Conservation (phyloP, 768 basidiomycete species). For the Hemileccinum impolitum region DNA sequence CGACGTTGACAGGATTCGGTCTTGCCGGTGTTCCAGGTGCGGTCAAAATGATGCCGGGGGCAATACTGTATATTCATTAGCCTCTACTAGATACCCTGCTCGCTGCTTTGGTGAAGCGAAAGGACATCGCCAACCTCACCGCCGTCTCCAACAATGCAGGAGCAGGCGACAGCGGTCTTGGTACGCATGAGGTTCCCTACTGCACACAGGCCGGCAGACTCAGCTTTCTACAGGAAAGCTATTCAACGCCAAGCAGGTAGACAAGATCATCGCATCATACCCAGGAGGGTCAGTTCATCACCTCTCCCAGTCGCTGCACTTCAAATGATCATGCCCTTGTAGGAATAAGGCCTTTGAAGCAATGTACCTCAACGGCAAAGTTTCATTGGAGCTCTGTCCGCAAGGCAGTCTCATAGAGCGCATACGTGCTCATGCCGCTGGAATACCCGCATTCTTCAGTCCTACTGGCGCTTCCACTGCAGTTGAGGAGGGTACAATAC, state of each 20-base stretch:
- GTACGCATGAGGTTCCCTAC: constrained; percentile 31
- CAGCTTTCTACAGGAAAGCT: constrained; percentile 53
- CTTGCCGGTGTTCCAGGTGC: constrained; percentile 83
- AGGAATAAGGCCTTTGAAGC: constrained; percentile 87
- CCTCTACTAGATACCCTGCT: constrained; percentile 69
- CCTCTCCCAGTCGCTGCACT: neutral
- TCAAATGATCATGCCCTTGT: constrained; percentile 1
- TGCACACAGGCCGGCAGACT: neutral
- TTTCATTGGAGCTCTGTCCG: constrained; percentile 85
- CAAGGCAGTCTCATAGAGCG: constrained; percentile 91
- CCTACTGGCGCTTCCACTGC: constrained; percentile 87
- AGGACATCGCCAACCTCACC: constrained; percentile 70
- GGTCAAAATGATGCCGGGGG: constrained; percentile 1
- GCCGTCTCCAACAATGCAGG: constrained; percentile 92
- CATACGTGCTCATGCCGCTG: constrained; percentile 83
- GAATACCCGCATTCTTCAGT: constrained; percentile 92
- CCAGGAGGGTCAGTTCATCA: constrained; percentile 65
- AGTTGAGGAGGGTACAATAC: constrained; percentile 75
- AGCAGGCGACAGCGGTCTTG: constrained; percentile 63
- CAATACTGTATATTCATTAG: neutral
- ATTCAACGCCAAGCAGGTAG: constrained; percentile 69
- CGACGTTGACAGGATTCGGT: constrained; percentile 65
- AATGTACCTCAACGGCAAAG: constrained; percentile 74
- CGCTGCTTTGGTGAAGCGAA: constrained; percentile 67
- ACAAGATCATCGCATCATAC: constrained; percentile 86